phyloP scores from a whole-genome alignment of 345 rosid species.

The Bruguiera parviflora region DNA sequence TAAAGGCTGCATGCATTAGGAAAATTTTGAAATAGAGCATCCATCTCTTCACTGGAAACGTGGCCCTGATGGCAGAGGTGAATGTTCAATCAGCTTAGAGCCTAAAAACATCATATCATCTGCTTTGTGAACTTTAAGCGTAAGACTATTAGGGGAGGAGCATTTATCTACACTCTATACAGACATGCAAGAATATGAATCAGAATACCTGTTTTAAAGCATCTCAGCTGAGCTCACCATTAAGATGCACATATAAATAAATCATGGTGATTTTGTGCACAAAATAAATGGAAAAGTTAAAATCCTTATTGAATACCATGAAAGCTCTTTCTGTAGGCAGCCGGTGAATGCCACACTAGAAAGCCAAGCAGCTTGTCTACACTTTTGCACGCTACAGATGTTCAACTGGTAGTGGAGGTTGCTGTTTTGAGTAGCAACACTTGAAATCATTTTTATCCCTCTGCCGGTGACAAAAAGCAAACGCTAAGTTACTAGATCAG shows the following conservation, averaged over 20 bases:
- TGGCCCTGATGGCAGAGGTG: not conserved
- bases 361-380: conserved; percentile 36
- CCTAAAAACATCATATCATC: not conserved
- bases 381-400: conserved; percentile 32
- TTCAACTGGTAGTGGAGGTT: conserved; percentile 34
- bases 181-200: not conserved
- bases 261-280: not conserved
- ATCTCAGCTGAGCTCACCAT: not conserved
- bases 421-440: conserved; percentile 46
- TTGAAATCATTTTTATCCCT: conserved; percentile 45
- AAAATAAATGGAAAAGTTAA: conserved; percentile 6
- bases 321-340: conserved; percentile 45
- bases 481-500: conserved; percentile 6
- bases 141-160: not conserved
- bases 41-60: not conserved
- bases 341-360: conserved; percentile 37
- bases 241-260: not conserved
- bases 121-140: conserved; percentile 1
- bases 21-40: not conserved
- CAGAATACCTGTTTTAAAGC: not conserved
- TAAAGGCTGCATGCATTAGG: not conserved
- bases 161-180: not conserved
- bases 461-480: conserved; percentile 22
- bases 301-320: conserved; percentile 46
- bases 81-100: not conserved